These are phyloP conservation scores for Passalora sequoiae DNA, from an alignment of 2,329 filamentous ascomycete genomes.

Conservation along the genomic window DNA sequence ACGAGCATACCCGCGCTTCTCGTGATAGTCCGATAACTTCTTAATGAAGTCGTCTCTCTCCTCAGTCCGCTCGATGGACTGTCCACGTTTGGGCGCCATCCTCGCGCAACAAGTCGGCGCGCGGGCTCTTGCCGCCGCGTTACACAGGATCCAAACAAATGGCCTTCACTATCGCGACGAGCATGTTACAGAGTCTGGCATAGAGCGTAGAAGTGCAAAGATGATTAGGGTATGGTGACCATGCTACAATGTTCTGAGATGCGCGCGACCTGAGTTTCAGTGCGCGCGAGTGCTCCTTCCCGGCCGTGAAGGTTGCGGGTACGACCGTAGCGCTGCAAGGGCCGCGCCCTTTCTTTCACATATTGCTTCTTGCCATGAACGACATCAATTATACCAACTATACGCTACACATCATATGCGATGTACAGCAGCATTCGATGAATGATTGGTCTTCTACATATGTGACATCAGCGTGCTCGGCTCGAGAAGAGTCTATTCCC, in stretches of 20 bases:
- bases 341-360: not conserved
- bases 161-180: slow-evolving; percentile 1
- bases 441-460: too few species aligned
- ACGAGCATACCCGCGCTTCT: slow-evolving; percentile 60
- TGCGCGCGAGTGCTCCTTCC: not conserved
- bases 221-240: too few species aligned
- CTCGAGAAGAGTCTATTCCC: slow-evolving; percentile 10
- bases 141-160: slow-evolving; percentile 6
- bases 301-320: slow-evolving; percentile 2
- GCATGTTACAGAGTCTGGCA: not conserved
- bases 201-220: too few species aligned
- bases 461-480: slow-evolving; percentile 8
- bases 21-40: slow-evolving; percentile 67
- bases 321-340: too few species aligned
- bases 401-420: not conserved
- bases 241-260: too few species aligned
- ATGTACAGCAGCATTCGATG: too few species aligned
- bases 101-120: slow-evolving; percentile 9
- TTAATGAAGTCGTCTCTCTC: slow-evolving; percentile 78
- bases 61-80: slow-evolving; percentile 45
- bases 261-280: too few species aligned
- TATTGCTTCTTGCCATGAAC: slow-evolving; percentile 1
- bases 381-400: not conserved
- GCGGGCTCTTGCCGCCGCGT: slow-evolving; percentile 10
- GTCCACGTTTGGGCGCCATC: slow-evolving; percentile 46